Evolutionary conservation across 2,329 filamentous ascomycete genomes (phyloP).

Genomic region (Sporothrix protearum): DNA sequence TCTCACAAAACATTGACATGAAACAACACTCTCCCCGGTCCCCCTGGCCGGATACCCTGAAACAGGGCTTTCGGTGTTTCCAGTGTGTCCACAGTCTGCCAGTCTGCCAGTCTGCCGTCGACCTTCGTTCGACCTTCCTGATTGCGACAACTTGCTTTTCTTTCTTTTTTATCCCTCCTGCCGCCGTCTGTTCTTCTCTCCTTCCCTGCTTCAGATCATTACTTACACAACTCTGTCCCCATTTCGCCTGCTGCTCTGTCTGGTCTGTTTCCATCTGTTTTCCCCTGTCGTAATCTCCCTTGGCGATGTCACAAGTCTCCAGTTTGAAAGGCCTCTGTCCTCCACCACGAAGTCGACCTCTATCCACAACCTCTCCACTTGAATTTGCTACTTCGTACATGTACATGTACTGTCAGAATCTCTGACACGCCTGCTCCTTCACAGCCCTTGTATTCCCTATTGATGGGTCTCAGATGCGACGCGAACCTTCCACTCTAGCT

Average conservation of each 20-base stretch:
- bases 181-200: not conserved
- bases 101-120: no score
- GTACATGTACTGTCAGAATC: not conserved
- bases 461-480: not conserved
- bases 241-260: not conserved
- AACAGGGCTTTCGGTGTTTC: slow-evolving; percentile 14
- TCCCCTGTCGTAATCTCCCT: not conserved
- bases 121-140: not conserved
- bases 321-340: not conserved
- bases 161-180: not conserved
- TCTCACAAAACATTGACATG: slow-evolving; percentile 16
- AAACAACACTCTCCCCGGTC: not conserved
- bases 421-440: not conserved
- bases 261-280: not conserved
- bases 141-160: not conserved
- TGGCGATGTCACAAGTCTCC: not conserved
- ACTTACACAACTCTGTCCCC: not conserved
- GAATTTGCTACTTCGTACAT: no score
- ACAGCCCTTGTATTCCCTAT: not conserved
- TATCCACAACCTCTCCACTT: not conserved
- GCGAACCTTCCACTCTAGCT: not conserved
- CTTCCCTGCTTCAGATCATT: slow-evolving; percentile 11
- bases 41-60: not conserved
- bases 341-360: not conserved
- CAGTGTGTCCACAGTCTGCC: not conserved